Conservation (phyloP, 305 asterid genomes). For the Stenogyne calaminthoides region DNA sequence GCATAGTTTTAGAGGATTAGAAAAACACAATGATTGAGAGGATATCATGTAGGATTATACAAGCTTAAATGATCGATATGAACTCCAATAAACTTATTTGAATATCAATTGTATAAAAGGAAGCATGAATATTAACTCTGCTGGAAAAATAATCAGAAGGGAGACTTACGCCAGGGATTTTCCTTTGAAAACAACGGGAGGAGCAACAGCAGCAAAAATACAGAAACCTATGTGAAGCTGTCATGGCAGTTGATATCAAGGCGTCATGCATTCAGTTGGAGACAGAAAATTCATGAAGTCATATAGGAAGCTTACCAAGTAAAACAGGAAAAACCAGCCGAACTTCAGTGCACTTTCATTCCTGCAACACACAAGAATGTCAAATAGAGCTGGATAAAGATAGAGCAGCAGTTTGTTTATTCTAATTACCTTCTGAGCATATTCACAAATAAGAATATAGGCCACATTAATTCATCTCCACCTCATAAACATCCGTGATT, state of each 20-base stretch:
- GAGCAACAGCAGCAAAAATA: constrained; percentile 84
- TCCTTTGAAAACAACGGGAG: constrained; percentile 81
- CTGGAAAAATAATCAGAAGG: neutral
- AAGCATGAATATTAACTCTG: neutral
- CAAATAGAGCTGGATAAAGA: constrained; percentile 8
- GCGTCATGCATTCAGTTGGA: constrained; percentile 17
- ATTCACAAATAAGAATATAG: neutral
- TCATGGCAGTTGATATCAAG: constrained; percentile 17
- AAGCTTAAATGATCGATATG: neutral
- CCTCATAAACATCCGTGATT: neutral
- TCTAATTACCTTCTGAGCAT: neutral
- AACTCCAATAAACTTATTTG: neutral
- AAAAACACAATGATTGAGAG: neutral
- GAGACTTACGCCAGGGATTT: constrained; percentile 80
- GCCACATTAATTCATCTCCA: neutral
- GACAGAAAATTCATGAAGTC: neutral
- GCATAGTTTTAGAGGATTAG: neutral
- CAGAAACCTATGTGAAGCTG: constrained; percentile 89
- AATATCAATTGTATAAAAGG: neutral
- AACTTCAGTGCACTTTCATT: constrained; percentile 86
- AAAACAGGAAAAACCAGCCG: constrained; percentile 82
- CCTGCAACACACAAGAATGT: constrained; percentile 46
- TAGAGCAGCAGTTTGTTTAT: constrained; percentile 13
- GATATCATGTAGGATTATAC: neutral
- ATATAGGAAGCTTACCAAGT: constrained; percentile 38